A percentile compares a stretch with the other conserved stretches of the same genome.
Conservation (phyloP, 2,329 filamentous ascomycete species). For the Orbilia ellipsospora region DNA sequence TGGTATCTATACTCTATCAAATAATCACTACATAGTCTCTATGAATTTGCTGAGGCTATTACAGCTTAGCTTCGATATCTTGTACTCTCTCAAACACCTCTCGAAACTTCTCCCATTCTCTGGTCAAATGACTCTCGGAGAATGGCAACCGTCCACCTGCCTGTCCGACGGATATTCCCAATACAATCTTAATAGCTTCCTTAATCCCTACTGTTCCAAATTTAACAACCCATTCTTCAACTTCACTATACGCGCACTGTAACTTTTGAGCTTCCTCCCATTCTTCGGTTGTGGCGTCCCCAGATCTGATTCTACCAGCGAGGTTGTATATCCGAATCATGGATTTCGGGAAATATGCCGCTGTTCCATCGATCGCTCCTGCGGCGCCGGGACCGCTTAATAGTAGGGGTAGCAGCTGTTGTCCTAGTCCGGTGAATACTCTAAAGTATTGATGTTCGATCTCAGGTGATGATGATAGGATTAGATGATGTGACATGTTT, state of each 20-base stretch:
- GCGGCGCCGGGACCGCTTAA: slow-evolving; percentile 69
- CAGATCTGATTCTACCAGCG: slow-evolving; percentile 62
- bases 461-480: slow-evolving; percentile 70
- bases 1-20: too few relatives aligned
- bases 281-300: slow-evolving; percentile 61
- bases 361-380: slow-evolving; percentile 74
- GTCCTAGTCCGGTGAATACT: slow-evolving; percentile 73
- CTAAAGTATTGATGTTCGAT: slow-evolving; percentile 72
- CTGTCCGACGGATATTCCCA: slow-evolving; percentile 66
- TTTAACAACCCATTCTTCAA: slow-evolving; percentile 72
- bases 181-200: slow-evolving; percentile 71
- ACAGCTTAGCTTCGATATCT: slow-evolving; percentile 31
- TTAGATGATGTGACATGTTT: slow-evolving; percentile 72
- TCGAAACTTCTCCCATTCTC: slow-evolving; percentile 32
- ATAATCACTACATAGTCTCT: too few relatives aligned
- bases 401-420: slow-evolving; percentile 73
- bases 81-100: slow-evolving; percentile 31
- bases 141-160: slow-evolving; percentile 70
- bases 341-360: slow-evolving; percentile 73
- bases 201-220: slow-evolving; percentile 74
- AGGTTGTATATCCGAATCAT: slow-evolving; percentile 71
- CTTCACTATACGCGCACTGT: slow-evolving; percentile 72
- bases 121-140: slow-evolving; percentile 19
- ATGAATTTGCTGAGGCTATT: too few relatives aligned
- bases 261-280: slow-evolving; percentile 68